Conservation (phyloP, 2,329 filamentous ascomycete genomes). For the Ciborinia camelliae region DNA sequence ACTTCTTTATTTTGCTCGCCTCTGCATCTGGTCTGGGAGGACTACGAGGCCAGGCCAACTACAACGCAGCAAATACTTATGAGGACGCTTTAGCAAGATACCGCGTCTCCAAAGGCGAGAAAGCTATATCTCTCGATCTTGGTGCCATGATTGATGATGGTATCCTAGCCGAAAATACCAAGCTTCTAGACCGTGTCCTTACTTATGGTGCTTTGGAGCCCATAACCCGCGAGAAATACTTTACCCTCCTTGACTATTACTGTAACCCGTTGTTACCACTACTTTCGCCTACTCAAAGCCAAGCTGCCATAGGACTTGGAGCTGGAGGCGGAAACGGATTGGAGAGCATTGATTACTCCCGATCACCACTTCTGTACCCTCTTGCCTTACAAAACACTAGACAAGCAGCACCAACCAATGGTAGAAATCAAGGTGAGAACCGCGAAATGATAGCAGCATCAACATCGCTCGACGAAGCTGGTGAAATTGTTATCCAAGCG, state of each 20-base stretch:
- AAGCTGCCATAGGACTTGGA: background rate
- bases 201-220: background rate
- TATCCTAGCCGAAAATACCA: slow-evolving; percentile 26
- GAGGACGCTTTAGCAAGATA: slow-evolving; percentile 23
- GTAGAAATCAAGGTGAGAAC: background rate
- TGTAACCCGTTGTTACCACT: background rate
- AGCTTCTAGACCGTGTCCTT: slow-evolving; percentile 17
- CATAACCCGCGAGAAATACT: background rate
- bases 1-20: too few relatives aligned
- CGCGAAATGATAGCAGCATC: background rate
- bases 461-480: background rate
- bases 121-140: slow-evolving; percentile 22
- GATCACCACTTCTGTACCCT: background rate
- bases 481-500: slow-evolving; percentile 18
- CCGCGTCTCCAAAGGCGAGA: slow-evolving; percentile 12
- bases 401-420: background rate
- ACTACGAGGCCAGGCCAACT: slow-evolving; percentile 19
- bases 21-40: slow-evolving; percentile 34
- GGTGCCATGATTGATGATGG: slow-evolving; percentile 20
- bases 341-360: background rate
- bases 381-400: background rate
- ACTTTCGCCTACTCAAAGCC: background rate
- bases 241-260: background rate
- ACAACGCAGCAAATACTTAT: slow-evolving; percentile 36
- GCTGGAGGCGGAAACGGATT: background rate